Evolutionary conservation across 805 yeast species (phyloP), one percentile per base, ranked within the genome.

Genomic region (Torulaspora delbrueckii): DNA sequence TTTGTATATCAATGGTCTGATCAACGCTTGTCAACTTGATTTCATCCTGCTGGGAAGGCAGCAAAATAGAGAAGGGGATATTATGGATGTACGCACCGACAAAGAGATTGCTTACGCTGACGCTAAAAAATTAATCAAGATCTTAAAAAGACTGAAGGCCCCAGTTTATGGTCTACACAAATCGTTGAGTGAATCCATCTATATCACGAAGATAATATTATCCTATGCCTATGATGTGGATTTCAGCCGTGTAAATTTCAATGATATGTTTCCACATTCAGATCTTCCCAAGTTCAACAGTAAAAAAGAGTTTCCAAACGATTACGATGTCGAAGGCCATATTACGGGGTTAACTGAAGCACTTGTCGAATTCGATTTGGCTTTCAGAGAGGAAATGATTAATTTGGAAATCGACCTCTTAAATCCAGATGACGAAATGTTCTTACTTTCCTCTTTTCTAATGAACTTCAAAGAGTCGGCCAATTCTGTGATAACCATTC

Each of bases 361-460:
- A 1, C 57, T 71, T 48, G 57, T 62, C 1, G 52, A 54, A 2
- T 70, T 68, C 48, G 75, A 72, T 39, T 37, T 57, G 3, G 52
- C 57, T 12, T 62, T 67, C 37, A 65, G 69, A 42, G 59, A 62
- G 22, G 68, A 69, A 43, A 52, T 74, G 38, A 57, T 62, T 10
- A 53, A 49, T 19, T 41, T 67, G 10, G 52, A 61, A 42, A 58
- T 58, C 12, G 65, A 65, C 34, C 55, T 65, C 23, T 52, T 74
- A 5, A 58, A 70, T 30, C 78, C 79, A 8, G 67, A 73, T 42
- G 79, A 75, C 47, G 77, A 76, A 51, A 68, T 73, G 63, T 76
- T 76, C 49, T 52, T 76, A 12, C 45, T 76, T 3, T 74, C 80
- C 1, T 74, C 79, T 0, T 76, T 76, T 54, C 45, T 76, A 19